Conservation (phyloP, 495 filamentous ascomycete genomes). For the Geopyxis carbonaria region DNA sequence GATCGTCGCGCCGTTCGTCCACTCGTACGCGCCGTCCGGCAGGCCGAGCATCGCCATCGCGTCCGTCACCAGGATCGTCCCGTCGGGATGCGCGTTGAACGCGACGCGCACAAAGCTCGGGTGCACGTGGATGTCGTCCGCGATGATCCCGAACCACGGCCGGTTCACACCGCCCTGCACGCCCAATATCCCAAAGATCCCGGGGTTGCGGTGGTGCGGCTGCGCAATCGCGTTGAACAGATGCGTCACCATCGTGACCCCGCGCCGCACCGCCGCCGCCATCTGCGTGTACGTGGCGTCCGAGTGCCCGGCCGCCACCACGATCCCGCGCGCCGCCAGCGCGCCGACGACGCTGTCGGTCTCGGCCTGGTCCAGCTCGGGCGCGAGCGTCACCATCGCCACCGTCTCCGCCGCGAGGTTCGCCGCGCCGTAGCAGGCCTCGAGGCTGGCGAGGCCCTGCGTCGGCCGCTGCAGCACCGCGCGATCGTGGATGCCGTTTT, state of each 20-base stretch:
- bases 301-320: conserved; percentile 65
- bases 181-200: conserved; percentile 61
- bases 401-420: conserved; percentile 40
- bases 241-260: conserved; percentile 73
- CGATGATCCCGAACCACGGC: conserved; percentile 48
- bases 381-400: conserved; percentile 66
- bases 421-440: conserved; percentile 48
- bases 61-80: conserved; percentile 51
- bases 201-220: conserved; percentile 69
- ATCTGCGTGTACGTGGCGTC: conserved; percentile 65
- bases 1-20: conserved; percentile 59
- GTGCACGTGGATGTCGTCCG: conserved; percentile 51
- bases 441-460: conserved; percentile 38
- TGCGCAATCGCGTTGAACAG: conserved; percentile 83
- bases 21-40: conserved; percentile 58
- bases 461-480: conserved; percentile 40
- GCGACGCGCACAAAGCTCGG: conserved; percentile 46
- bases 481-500: conserved; percentile 57
- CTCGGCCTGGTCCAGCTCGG: conserved; percentile 48
- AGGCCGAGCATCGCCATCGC: conserved; percentile 51
- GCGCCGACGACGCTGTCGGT: conserved; percentile 35
- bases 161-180: conserved; percentile 29
- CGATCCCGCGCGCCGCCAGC: conserved; percentile 42
- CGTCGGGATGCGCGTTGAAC: conserved; percentile 41
- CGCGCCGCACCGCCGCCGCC: conserved; percentile 42